These are phyloP conservation scores for Bruguiera gymnorhiza DNA, from an alignment of 345 rosid genomes.

Conservation along the genomic window DNA sequence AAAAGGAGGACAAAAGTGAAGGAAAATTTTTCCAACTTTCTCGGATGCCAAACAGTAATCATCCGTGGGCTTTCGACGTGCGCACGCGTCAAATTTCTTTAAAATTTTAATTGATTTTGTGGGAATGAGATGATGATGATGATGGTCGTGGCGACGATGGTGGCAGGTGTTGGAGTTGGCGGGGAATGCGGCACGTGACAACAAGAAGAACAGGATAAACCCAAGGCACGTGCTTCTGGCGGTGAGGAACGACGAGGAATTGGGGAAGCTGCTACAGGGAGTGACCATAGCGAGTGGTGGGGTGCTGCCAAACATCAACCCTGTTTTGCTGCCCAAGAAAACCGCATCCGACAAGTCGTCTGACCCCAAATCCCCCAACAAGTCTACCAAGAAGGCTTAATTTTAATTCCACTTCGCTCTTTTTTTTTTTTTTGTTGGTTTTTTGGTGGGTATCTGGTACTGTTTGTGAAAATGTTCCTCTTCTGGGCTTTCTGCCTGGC, in stretches of 20 bases:
- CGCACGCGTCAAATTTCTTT: too few species aligned
- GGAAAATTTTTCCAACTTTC: too few species aligned
- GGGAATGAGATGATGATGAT: too few species aligned
- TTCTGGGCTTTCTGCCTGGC: too few species aligned
- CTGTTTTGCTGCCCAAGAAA: conserved; percentile 25
- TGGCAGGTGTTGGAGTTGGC: conserved; percentile 25
- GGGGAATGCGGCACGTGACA: conserved; percentile 28
- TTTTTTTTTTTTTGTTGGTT: neutral
- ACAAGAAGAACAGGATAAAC: conserved; percentile 29
- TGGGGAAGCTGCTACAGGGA: conserved; percentile 24
- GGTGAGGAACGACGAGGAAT: conserved; percentile 26
- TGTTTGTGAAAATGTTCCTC: neutral
- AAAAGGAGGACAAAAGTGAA: too few species aligned
- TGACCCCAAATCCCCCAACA: conserved; percentile 7
- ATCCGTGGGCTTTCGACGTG: too few species aligned
- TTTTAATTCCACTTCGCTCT: too few species aligned
- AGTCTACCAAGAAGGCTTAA: conserved; percentile 10
- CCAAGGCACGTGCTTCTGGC: conserved; percentile 25
- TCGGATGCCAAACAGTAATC: neutral
- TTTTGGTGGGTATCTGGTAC: neutral
- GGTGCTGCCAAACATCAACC: conserved; percentile 22
- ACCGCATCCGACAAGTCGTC: conserved; percentile 8
- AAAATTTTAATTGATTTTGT: too few species aligned
- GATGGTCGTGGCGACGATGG: too few species aligned
- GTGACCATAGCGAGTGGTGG: conserved; percentile 26